Percentiles rank a stretch among this genome's conserved stretches.
These are phyloP conservation scores for Picea glauca DNA, from an alignment of 75 land plant species.

Conservation along the genomic window DNA sequence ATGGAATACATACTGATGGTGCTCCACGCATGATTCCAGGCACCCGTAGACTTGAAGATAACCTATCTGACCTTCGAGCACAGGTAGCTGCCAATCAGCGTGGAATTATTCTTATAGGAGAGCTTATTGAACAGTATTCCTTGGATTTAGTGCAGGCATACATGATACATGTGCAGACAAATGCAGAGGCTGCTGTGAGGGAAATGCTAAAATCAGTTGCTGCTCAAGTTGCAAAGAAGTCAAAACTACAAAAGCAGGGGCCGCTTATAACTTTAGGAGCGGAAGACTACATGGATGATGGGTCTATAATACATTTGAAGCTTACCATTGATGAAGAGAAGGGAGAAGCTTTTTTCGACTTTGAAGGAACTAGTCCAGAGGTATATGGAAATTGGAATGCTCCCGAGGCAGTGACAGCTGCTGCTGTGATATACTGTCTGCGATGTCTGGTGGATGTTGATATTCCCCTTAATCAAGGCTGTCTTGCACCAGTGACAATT, in stretches of 20 bases:
- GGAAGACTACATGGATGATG: constrained; percentile 99
- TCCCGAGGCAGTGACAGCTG: constrained; percentile 96
- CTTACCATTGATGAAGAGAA: constrained; percentile 72
- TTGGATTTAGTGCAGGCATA: constrained; percentile 90
- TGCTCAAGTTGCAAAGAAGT: constrained; percentile 32
- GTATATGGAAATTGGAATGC: constrained; percentile 99
- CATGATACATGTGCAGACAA: constrained; percentile 90
- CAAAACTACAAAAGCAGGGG: constrained; percentile 12
- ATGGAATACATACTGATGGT: constrained; percentile 4
- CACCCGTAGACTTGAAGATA: constrained; percentile 89
- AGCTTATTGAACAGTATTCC: constrained; percentile 88
- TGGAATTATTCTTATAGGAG: constrained; percentile 88
- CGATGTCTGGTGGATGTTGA: constrained; percentile 95
- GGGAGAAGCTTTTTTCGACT: constrained; percentile 88
- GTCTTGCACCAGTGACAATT: constrained; percentile 92
- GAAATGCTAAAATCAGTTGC: constrained; percentile 94
- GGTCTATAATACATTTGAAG: constrained; percentile 83
- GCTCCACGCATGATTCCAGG: constrained; percentile 57
- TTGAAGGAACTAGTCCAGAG: constrained; percentile 85
- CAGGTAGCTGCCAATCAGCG: constrained; percentile 99
- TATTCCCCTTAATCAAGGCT: constrained; percentile 97
- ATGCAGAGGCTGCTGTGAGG: constrained; percentile 95
- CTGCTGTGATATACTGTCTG: constrained; percentile 94
- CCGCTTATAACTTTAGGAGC: constrained; percentile 53
- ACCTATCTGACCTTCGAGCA: constrained; percentile 91